Base-by-base conservation (phyloP, 2,329 filamentous ascomycete genomes). In the Pyricularia pennisetigena region DNA sequence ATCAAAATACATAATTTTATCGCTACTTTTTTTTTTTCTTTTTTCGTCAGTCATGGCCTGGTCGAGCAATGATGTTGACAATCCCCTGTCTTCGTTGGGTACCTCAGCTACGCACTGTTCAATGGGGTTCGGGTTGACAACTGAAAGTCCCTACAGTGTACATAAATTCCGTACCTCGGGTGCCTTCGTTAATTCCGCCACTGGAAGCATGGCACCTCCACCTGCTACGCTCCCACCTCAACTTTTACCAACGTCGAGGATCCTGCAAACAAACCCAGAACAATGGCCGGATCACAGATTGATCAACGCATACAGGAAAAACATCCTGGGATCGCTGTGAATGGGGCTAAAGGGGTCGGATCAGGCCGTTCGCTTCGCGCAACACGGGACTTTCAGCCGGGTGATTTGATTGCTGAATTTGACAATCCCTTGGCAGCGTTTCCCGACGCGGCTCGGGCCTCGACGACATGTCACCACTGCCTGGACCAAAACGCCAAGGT, bases 401-500 rank as follows among this genome's bases (percentile, higher is more conserved):
- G 84, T 72, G 75, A 78, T 30, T 71, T 77, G 68, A 81, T 88
- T 71, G 79, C 80, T 69, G 73, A 75, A 57, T 85, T 87, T 73
- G 69, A 72, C 29, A 76, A 76, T 20, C 79, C 81, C 5, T 76
- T 81, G 57, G 73, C 86, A 64, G 81, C 83, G 23, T 77, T 86
- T 28, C 82, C 85, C 3, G 78, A 81, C 59, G 78, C 78, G 54
- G 74, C 78, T 5, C 78, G 79, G 69, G 78, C 82, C 68, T 66
- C 72, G 3, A 71, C 73, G 20, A 78, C 81, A 35, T 88, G 86
- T 78, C 80, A 80, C 70, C 76, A 82, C 77, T 87, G 85, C 75
- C 78, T 86, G 30, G 66, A 72, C 30, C 57, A 66, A 61, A 68
- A 70, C 9, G 66, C 66, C 23, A 73, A 76, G 74, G 28, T 67